Evolutionary conservation across 345 rosid genomes (phyloP).

Genomic region (Erodium maritimum): DNA sequence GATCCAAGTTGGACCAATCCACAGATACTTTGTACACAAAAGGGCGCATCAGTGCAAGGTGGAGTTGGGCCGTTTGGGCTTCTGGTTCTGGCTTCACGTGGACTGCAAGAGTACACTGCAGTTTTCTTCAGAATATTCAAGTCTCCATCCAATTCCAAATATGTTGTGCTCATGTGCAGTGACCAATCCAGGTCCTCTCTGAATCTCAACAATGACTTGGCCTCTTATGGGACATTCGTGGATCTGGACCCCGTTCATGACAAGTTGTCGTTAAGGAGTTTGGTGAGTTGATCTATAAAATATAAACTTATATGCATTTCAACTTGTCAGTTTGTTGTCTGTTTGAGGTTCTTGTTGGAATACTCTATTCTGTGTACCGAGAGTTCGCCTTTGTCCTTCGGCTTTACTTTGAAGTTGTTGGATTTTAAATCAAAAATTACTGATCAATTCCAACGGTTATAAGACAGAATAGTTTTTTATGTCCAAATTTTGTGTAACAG

Average conservation of each 20-base stretch:
- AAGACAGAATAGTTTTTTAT: too few relatives aligned
- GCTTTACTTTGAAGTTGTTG: too few relatives aligned
- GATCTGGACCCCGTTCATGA: conserved; percentile 29
- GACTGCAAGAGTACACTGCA: conserved; percentile 46
- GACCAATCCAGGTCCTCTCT: conserved; percentile 15
- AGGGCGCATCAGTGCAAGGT: conserved; percentile 36
- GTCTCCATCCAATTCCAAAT: conserved; percentile 23
- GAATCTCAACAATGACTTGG: conserved; percentile 13
- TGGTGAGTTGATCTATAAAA: conserved; percentile 35
- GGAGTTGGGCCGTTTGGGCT: conserved; percentile 67
- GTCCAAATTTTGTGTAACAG: conserved; percentile 22
- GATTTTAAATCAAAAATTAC: too few relatives aligned
- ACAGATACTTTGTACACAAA: conserved; percentile 37
- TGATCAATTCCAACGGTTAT: too few relatives aligned
- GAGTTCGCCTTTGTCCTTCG: too few relatives aligned
- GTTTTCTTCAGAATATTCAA: conserved; percentile 62
- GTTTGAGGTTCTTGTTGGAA: too few relatives aligned
- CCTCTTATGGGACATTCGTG: conserved; percentile 29
- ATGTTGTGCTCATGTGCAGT: conserved; percentile 22
- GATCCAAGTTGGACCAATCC: conserved; percentile 45
- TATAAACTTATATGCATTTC: too few relatives aligned
- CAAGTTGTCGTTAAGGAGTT: conserved; percentile 21
- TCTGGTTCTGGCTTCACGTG: conserved; percentile 47
- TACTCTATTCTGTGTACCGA: too few relatives aligned
- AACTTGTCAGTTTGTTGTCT: too few relatives aligned